Evolutionary conservation across 148 eudicot genomes (phyloP).

Genomic region (Suaeda aralocaspica): DNA sequence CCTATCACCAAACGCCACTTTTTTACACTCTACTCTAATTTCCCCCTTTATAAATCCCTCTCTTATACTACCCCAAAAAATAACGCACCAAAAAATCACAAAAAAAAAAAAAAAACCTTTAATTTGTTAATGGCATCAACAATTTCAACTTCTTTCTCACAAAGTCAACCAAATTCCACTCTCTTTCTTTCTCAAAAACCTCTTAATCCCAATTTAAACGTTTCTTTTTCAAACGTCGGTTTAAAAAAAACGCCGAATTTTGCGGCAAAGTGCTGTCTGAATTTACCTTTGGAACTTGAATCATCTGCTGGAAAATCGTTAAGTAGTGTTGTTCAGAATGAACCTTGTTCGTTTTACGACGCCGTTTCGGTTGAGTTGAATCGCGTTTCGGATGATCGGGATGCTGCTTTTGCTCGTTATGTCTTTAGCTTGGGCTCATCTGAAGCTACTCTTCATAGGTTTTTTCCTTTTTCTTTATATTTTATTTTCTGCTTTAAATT

Average conservation of each 20-base stretch:
- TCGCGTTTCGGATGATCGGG: constrained; percentile 46
- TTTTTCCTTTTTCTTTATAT: not conserved
- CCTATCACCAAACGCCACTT: too few species aligned
- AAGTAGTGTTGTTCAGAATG: constrained; percentile 47
- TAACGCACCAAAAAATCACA: too few species aligned
- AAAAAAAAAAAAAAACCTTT: not conserved
- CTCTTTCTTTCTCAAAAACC: not conserved
- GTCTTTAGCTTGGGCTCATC: constrained; percentile 41
- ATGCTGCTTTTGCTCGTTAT: constrained; percentile 42
- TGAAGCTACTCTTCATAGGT: constrained; percentile 78
- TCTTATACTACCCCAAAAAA: too few species aligned
- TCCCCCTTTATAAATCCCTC: too few species aligned
- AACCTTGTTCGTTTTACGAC: constrained; percentile 40
- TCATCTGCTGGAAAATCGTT: constrained; percentile 50
- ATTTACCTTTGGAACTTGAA: constrained; percentile 51
- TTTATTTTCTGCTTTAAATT: not conserved
- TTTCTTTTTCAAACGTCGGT: not conserved
- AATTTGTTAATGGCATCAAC: constrained; percentile 16
- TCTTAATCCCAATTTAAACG: not conserved
- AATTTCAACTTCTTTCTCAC: not conserved
- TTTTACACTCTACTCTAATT: too few species aligned
- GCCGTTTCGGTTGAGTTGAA: constrained; percentile 50
- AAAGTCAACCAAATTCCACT: constrained; percentile 12
- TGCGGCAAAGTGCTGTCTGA: constrained; percentile 28
- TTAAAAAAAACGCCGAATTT: constrained; percentile 2